These are phyloP conservation scores for Xylariales sp. DNA, from an alignment of 2,329 filamentous ascomycete species.

Conservation along the genomic window DNA sequence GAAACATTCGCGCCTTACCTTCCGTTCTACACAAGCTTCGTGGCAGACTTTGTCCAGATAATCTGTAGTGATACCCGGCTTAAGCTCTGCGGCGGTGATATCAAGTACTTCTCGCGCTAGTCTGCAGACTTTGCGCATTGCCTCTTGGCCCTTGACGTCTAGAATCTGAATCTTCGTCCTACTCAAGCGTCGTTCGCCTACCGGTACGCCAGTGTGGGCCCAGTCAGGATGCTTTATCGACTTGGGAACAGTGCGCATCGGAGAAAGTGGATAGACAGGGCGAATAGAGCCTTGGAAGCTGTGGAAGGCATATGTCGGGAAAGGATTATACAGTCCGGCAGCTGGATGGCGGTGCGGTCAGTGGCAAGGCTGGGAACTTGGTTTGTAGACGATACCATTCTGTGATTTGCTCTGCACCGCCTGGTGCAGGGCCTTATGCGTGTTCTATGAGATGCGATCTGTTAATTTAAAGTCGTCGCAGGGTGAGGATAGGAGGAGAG, in stretches of 20 bases:
- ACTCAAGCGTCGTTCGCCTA: slow-evolving; percentile 36
- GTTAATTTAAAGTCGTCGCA: not conserved
- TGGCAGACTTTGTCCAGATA: slow-evolving; percentile 93
- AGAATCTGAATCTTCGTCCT: slow-evolving; percentile 67
- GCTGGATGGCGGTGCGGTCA: slow-evolving; percentile 57
- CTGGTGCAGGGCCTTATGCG: slow-evolving; percentile 68
- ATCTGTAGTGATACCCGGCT: slow-evolving; percentile 93
- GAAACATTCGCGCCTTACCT: slow-evolving; percentile 53
- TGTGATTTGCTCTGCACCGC: slow-evolving; percentile 9
- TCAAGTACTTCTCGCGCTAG: slow-evolving; percentile 89
- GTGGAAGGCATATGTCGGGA: slow-evolving; percentile 60
- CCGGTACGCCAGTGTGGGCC: slow-evolving; percentile 56
- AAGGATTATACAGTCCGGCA: slow-evolving; percentile 67
- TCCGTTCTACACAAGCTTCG: slow-evolving; percentile 86
- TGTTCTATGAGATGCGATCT: slow-evolving; percentile 22
- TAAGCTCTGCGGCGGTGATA: slow-evolving; percentile 75
- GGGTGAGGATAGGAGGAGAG: not conserved
- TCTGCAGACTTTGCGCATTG: slow-evolving; percentile 88
- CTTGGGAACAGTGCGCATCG: slow-evolving; percentile 53
- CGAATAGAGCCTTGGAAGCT: slow-evolving; percentile 54
- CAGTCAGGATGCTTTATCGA: slow-evolving; percentile 64
- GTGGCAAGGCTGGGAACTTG: slow-evolving; percentile 49
- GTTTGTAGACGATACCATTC: slow-evolving; percentile 7
- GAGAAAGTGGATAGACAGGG: slow-evolving; percentile 61
- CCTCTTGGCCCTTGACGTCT: slow-evolving; percentile 74